phyloP scores from a whole-genome alignment of 495 filamentous ascomycete species.

The Neurospora sp. region DNA sequence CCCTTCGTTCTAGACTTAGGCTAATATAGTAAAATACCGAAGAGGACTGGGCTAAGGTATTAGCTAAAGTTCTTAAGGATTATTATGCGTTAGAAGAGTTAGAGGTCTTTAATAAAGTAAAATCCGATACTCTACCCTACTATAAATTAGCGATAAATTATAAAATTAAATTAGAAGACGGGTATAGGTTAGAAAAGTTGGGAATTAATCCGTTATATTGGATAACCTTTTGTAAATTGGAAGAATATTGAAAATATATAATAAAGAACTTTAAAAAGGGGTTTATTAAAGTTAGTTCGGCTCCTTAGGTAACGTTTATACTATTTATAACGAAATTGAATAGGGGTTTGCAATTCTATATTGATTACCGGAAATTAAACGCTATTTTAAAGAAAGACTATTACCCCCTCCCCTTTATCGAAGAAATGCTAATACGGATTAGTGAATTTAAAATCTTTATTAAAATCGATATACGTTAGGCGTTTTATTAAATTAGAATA shows the following conservation, averaged over 20 bases:
- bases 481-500: slow-evolving; percentile 16
- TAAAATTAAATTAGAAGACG: background rate
- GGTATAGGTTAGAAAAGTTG: background rate
- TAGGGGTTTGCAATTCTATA: slow-evolving; percentile 28
- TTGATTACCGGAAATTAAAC: slow-evolving; percentile 38
- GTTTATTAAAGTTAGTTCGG: background rate
- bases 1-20: too few relatives aligned
- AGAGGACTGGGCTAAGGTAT: too few relatives aligned
- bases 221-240: slow-evolving; percentile 17
- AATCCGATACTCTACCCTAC: too few relatives aligned
- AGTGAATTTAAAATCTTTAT: too few relatives aligned
- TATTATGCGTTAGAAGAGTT: too few relatives aligned
- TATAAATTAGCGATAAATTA: background rate
- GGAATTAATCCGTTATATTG: slow-evolving; percentile 13
- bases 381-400: too few relatives aligned
- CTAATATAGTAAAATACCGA: too few relatives aligned
- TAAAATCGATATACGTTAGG: background rate
- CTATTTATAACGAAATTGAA: slow-evolving; percentile 27
- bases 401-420: too few relatives aligned
- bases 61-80: too few relatives aligned
- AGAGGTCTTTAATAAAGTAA: too few relatives aligned
- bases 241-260: slow-evolving; percentile 6
- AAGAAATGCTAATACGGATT: too few relatives aligned
- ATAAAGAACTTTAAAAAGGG: slow-evolving; percentile 3
- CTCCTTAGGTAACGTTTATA: slow-evolving; percentile 16